phyloP scores from a whole-genome alignment of 805 yeast genomes.

The Teunomyces kruisii region DNA sequence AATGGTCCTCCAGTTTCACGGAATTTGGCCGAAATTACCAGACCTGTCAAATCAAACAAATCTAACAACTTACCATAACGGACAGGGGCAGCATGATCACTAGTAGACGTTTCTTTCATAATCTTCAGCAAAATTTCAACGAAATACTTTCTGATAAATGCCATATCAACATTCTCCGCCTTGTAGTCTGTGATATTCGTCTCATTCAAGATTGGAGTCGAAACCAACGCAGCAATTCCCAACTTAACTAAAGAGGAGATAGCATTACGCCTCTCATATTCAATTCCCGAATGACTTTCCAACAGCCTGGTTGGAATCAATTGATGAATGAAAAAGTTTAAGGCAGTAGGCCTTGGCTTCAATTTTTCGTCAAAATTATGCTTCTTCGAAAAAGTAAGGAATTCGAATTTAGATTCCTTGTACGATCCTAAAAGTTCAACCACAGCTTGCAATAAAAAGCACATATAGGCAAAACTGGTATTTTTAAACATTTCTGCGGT shows the following conservation, averaged over 20 bases:
- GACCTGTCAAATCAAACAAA: slow-evolving; percentile 49
- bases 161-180: slow-evolving; percentile 64
- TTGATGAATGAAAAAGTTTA: slow-evolving; percentile 76
- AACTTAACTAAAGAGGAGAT: slow-evolving; percentile 63
- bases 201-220: slow-evolving; percentile 55
- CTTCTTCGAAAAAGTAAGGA: slow-evolving; percentile 73
- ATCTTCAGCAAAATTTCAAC: slow-evolving; percentile 66
- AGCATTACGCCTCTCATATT: slow-evolving; percentile 49
- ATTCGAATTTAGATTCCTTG: slow-evolving; percentile 77
- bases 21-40: slow-evolving; percentile 43
- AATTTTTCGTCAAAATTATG: slow-evolving; percentile 31
- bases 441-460: slow-evolving; percentile 65
- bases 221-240: slow-evolving; percentile 60
- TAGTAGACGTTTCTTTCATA: slow-evolving; percentile 47
- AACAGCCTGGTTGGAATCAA: slow-evolving; percentile 58
- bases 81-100: slow-evolving; percentile 31
- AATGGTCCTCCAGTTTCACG: slow-evolving; percentile 44
- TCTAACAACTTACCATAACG: slow-evolving; percentile 58
- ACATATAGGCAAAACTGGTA: slow-evolving; percentile 57
- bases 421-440: slow-evolving; percentile 77
- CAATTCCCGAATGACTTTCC: slow-evolving; percentile 32
- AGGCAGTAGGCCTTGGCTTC: slow-evolving; percentile 74
- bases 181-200: slow-evolving; percentile 45
- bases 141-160: slow-evolving; percentile 70
- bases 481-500: slow-evolving; percentile 10